These are phyloP conservation scores for Lodderomyces oxycetoniae DNA, from an alignment of 1,139 yeast species.

Conservation along the genomic window DNA sequence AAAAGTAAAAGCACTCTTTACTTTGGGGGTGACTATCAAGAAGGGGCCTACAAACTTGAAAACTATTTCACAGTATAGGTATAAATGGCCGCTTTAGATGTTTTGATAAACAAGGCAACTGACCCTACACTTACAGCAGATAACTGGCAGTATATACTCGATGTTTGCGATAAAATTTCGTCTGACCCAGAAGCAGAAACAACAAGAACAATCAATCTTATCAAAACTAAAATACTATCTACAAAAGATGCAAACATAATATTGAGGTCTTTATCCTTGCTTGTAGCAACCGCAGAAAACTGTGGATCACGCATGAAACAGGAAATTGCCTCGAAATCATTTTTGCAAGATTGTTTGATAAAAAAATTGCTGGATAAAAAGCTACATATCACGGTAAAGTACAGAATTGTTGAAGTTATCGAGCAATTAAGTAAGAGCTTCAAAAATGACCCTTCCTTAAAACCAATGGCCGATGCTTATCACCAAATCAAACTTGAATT, in stretches of 20 bases:
- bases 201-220: constrained; percentile 45
- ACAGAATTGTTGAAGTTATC: constrained; percentile 61
- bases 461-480: constrained; percentile 63
- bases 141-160: constrained; percentile 79
- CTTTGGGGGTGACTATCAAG: too few species aligned
- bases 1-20: too few species aligned
- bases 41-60: too few species aligned
- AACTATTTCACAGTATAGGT: neutral
- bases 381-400: constrained; percentile 67
- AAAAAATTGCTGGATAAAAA: constrained; percentile 51
- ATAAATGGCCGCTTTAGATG: constrained; percentile 12
- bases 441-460: constrained; percentile 67
- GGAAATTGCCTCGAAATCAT: constrained; percentile 68
- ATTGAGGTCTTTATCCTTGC: constrained; percentile 64
- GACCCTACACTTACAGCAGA: constrained; percentile 76
- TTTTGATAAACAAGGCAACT: constrained; percentile 61
- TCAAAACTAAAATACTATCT: constrained; percentile 51
- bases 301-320: constrained; percentile 88
- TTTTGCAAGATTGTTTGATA: constrained; percentile 52
- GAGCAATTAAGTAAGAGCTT: constrained; percentile 58
- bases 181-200: constrained; percentile 64
- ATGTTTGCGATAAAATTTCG: constrained; percentile 77
- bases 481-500: constrained; percentile 37
- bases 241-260: constrained; percentile 73
- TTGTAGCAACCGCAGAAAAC: constrained; percentile 81